Percentiles rank a stretch among this genome's conserved stretches.
These are phyloP conservation scores for Penicillium brasilianum DNA, from an alignment of 2,329 filamentous ascomycete species.

Conservation along the genomic window DNA sequence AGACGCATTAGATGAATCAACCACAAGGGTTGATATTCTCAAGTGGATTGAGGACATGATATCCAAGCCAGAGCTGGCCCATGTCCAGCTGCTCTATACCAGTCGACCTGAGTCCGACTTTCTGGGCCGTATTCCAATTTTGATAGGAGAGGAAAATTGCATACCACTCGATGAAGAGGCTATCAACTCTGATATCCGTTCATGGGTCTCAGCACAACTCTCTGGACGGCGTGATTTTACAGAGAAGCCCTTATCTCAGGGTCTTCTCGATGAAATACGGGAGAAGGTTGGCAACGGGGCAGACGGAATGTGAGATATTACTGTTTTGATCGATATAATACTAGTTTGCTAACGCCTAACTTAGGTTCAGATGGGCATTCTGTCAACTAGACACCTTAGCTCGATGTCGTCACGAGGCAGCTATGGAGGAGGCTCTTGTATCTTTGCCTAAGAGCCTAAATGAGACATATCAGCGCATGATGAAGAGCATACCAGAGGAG, in stretches of 20 bases:
- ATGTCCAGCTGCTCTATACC: slow-evolving; percentile 17
- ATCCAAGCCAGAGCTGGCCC: slow-evolving; percentile 10
- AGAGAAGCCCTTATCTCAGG: slow-evolving; percentile 12
- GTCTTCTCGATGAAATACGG: slow-evolving; percentile 26
- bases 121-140: slow-evolving; percentile 12
- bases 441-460: slow-evolving; percentile 10
- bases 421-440: slow-evolving; percentile 11
- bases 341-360: slow-evolving; percentile 3
- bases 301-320: slow-evolving; percentile 14
- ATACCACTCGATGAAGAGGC: slow-evolving; percentile 11
- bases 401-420: slow-evolving; percentile 8
- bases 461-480: slow-evolving; percentile 15
- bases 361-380: slow-evolving; percentile 16
- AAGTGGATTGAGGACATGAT: slow-evolving; percentile 11
- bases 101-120: slow-evolving; percentile 15
- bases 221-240: slow-evolving; percentile 18
- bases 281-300: slow-evolving; percentile 11
- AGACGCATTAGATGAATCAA: slow-evolving; percentile 29
- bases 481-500: slow-evolving; percentile 11
- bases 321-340: slow-evolving; percentile 2
- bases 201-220: slow-evolving; percentile 17
- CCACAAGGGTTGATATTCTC: slow-evolving; percentile 8
- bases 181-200: slow-evolving; percentile 18
- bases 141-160: slow-evolving; percentile 16
- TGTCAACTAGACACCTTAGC: slow-evolving; percentile 13